Evolutionary conservation across 495 filamentous ascomycete species (phyloP).

Genomic region (Penicillium arizonense): DNA sequence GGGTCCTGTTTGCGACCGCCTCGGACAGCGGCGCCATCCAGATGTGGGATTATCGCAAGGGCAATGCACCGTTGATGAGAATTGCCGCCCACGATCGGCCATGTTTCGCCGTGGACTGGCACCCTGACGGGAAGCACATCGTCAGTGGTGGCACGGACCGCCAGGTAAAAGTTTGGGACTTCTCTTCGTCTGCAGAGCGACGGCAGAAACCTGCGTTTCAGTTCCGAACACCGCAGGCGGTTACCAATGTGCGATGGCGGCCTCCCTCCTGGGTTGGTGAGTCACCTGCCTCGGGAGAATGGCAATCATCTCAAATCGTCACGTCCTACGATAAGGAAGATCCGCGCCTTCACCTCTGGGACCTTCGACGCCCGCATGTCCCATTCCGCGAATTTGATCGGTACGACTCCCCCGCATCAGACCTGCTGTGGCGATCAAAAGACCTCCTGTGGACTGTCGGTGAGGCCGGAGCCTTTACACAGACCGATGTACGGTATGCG

Average conservation of each 20-base stretch:
- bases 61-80: constrained; percentile 59
- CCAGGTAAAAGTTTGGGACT: constrained; percentile 89
- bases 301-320: constrained; percentile 67
- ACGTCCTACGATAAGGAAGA: constrained; percentile 67
- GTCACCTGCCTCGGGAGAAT: constrained; percentile 58
- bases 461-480: constrained; percentile 76
- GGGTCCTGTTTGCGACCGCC: constrained; percentile 80
- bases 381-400: constrained; percentile 82
- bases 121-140: constrained; percentile 88
- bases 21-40: constrained; percentile 82
- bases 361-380: constrained; percentile 81
- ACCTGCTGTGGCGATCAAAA: constrained; percentile 86
- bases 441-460: constrained; percentile 91
- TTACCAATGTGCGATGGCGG: constrained; percentile 81
- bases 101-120: constrained; percentile 88
- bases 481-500: constrained; percentile 83
- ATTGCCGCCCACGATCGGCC: constrained; percentile 82
- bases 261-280: constrained; percentile 73
- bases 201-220: constrained; percentile 70
- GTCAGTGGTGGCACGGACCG: constrained; percentile 81
- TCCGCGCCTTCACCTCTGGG: constrained; percentile 82
- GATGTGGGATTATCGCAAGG: constrained; percentile 66
- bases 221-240: constrained; percentile 62
- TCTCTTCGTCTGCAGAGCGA: constrained; percentile 72
- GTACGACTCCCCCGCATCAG: constrained; percentile 67